Base-by-base conservation (phyloP, 2,329 filamentous ascomycete genomes). In the Penicillium hordei region DNA sequence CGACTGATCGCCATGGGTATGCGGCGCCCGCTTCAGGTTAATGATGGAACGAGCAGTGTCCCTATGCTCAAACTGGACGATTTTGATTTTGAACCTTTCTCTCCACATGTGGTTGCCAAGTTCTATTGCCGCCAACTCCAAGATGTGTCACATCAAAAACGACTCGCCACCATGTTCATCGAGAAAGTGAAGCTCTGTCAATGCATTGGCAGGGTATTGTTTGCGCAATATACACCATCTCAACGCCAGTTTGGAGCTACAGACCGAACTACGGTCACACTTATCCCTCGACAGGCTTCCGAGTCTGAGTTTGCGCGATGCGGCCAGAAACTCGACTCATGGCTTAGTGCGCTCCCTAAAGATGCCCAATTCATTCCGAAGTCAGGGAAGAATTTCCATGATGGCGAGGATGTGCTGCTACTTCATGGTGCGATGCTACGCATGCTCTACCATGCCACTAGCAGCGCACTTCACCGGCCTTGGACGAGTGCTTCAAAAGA, bases 1-100 rank as follows among this genome's bases (percentile, higher is more conserved):
- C 89, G 91, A 38, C 83, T 96, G 21, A 90, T 96, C 59, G 92
- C 92, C 1, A 82, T 96, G 38, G 92, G 92, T 48, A 93, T 96
- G 89, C 85, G 92, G 46, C 85, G 92, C 39, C 92, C 91, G 2
- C 93, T 90, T 3, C 83, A 91, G 60, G 93, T 96, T 75, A 94
- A 95, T 78, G 88, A 91, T 61, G 89, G 93, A 65, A 91, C 95
- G 69, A 94, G 90, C 70, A 90, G 95, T 68, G 90, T 96, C n/a
- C 90, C 91, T 1, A 92, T 95, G 89, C 79, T 96, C 42, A 85
- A 82, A 33, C 78, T 91, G 65, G 81, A 84, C 53, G 92, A 96
- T 68, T 96, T 96, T 68, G 90, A 95, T 66, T 85, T 89, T 62
- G 81, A 83, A 50, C 72, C 82, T 0, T 82, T 91, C 13, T 79